Evolutionary conservation across 2,329 filamentous ascomycete species (phyloP).

Genomic region (Trichoderma endophyticum): DNA sequence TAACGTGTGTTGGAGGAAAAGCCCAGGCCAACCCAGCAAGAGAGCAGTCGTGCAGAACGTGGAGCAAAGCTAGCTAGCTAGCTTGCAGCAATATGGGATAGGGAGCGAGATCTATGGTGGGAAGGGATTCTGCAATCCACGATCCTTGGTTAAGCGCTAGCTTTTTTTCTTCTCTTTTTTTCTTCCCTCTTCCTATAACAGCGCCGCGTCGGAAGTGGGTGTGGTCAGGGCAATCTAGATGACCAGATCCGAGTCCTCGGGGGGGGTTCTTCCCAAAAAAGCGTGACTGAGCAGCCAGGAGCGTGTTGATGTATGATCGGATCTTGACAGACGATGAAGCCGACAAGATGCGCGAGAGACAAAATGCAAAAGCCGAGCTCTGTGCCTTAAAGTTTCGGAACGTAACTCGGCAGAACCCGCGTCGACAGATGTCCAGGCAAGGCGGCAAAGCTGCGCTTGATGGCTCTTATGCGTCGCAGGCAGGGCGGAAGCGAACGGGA

Average conservation of each 20-base stretch:
- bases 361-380: background rate
- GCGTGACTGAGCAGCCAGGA: background rate
- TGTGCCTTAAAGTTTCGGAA: conserved; percentile 3
- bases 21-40: background rate
- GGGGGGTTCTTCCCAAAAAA: background rate
- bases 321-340: background rate
- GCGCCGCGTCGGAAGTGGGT: background rate
- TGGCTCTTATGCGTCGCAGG: conserved; percentile 19
- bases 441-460: conserved; percentile 7
- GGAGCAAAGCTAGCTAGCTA: background rate
- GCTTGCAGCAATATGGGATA: background rate
- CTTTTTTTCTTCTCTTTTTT: background rate
- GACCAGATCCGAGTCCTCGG: background rate
- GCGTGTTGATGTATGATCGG: background rate
- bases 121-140: background rate
- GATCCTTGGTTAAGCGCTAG: background rate
- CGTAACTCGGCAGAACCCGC: conserved; percentile 17
- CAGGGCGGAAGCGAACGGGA: background rate
- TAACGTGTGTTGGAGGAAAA: conserved; percentile 4
- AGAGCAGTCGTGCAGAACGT: conserved; percentile 2
- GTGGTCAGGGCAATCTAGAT: background rate
- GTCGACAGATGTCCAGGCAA: conserved; percentile 18
- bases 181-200: background rate
- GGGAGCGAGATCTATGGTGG: background rate
- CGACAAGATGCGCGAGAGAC: conserved; percentile 9